Percentiles rank a stretch among this genome's conserved stretches.
Conservation (phyloP, 257 asterid genomes). For the Ocimum tenuiflorum region DNA sequence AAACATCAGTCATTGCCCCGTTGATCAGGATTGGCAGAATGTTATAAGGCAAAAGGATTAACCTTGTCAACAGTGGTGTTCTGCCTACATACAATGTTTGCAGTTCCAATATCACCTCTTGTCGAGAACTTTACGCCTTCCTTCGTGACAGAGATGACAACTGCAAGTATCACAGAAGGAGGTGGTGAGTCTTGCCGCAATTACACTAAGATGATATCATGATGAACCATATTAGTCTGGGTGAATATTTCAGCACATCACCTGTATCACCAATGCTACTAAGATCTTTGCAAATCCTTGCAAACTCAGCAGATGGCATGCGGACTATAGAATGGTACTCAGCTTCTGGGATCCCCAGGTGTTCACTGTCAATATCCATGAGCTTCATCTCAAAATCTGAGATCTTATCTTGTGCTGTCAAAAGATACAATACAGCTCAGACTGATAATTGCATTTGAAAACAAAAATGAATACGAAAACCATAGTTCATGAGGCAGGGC, state of each 20-base stretch:
- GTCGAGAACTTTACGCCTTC: conserved; percentile 96
- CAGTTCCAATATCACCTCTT: conserved; percentile 85
- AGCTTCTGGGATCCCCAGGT: conserved; percentile 59
- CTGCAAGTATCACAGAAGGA: conserved; percentile 27
- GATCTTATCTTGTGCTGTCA: conserved; percentile 54
- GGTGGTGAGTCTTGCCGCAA: neutral
- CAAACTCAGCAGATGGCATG: conserved; percentile 59
- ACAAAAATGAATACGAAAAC: too few species aligned
- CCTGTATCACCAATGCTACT: conserved; percentile 67
- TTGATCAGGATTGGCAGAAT: neutral
- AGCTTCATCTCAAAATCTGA: conserved; percentile 66
- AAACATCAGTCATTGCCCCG: neutral
- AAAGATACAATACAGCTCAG: neutral
- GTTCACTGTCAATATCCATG: conserved; percentile 65
- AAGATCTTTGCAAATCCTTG: conserved; percentile 56
- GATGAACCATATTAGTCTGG: neutral
- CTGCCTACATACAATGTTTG: conserved; percentile 76
- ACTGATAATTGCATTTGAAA: too few species aligned
- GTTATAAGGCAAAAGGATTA: neutral
- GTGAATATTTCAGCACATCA: neutral
- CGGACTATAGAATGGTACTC: conserved; percentile 59
- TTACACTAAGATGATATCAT: neutral
- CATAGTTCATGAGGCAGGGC: too few species aligned
- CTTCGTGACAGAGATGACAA: conserved; percentile 88
- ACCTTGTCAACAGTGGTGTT: conserved; percentile 93